phyloP scores from a whole-genome alignment of 1,284 basidiomycete genomes.

The Fistulina hepatica region DNA sequence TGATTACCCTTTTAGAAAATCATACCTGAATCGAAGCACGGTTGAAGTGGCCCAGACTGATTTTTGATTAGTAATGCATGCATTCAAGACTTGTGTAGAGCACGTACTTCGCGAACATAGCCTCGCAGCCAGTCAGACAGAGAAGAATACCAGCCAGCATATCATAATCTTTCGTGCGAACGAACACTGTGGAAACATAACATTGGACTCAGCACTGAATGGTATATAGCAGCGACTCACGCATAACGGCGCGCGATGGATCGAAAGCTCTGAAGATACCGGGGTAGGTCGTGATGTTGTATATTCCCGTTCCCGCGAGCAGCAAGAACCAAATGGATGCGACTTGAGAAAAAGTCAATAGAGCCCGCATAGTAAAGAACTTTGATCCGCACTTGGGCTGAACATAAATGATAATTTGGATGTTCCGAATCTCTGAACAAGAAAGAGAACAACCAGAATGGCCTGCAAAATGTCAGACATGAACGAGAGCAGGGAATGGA shows the following conservation, averaged over 20 bases:
- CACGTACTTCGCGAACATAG: slow-evolving; percentile 52
- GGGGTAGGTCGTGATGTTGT: slow-evolving; percentile 44
- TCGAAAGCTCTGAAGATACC: slow-evolving; percentile 58
- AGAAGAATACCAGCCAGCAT: slow-evolving; percentile 54
- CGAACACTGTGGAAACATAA: slow-evolving; percentile 36
- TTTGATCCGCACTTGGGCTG: slow-evolving; percentile 37
- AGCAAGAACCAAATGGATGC: slow-evolving; percentile 48
- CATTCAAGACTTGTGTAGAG: not conserved
- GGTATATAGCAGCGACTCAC: slow-evolving; percentile 24
- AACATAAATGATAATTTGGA: slow-evolving; percentile 39
- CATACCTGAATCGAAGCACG: slow-evolving; percentile 38
- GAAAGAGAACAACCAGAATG: slow-evolving; percentile 48
- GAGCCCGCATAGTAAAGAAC: not conserved
- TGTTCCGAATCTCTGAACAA: slow-evolving; percentile 50
- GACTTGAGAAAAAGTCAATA: slow-evolving; percentile 28
- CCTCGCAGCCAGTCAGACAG: slow-evolving; percentile 56
- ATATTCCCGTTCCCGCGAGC: slow-evolving; percentile 41
- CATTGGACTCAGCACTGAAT: not conserved
- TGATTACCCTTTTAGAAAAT: too few relatives aligned
- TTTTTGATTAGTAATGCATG: not conserved
- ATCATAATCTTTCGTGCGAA: slow-evolving; percentile 51
- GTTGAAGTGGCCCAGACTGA: slow-evolving; percentile 60
- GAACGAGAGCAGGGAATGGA: slow-evolving; percentile 14
- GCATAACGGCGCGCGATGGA: slow-evolving; percentile 50
- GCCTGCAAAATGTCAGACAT: slow-evolving; percentile 23